Base-by-base conservation (phyloP, 2,329 filamentous ascomycete genomes). In the Aspergillus ibericus region DNA sequence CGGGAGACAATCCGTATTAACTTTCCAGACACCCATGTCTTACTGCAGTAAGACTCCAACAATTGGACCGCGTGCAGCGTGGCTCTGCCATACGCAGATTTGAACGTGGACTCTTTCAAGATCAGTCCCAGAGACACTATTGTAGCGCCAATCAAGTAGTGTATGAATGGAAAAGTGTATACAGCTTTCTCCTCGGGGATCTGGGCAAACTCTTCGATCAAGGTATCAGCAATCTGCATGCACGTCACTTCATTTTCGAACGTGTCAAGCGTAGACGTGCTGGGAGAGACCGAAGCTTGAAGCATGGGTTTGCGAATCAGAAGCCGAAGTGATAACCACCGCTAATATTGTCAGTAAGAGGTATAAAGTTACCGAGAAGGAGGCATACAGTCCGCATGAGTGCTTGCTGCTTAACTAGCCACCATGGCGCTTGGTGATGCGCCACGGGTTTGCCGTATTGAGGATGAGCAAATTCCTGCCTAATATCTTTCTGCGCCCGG, bases 141-240 rank as follows among this genome's bases (percentile, higher is more conserved):
- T 1, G 62, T 65, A 1, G 66, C 63, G 9, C 53, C 62, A 4
- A 63, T 61, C 2, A 68, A 34, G 22, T 63, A 64, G 22, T 68
- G 65, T 22, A 68, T 20, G 27, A 69, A 68, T 1, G 67, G 66
- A 36, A 67, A 69, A 0, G 63, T 64, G 42, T 62, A 68, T 34
- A 60, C 58, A 1, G 63, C 58, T 9, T 65, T 59, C 12, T 67
- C 59, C 27, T 64, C 61, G 12, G 64, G 59, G 7, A 69, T 55
- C 22, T 62, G 59, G 10, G 40, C 58, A 25, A 66, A 64, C 27
- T 66, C 63, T 34, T 63, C 53, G 5, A 66, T 63, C 5, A 67
- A 61, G 3, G 54, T 55, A 7, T 50, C 58, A 3, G 60, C 60
- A 22, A 67, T 44, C 13, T 56, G 61, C 56, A 68, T 67, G 20